Evolutionary conservation across 2,329 filamentous ascomycete genomes (phyloP).

Genomic region (Alternaria postmessia): DNA sequence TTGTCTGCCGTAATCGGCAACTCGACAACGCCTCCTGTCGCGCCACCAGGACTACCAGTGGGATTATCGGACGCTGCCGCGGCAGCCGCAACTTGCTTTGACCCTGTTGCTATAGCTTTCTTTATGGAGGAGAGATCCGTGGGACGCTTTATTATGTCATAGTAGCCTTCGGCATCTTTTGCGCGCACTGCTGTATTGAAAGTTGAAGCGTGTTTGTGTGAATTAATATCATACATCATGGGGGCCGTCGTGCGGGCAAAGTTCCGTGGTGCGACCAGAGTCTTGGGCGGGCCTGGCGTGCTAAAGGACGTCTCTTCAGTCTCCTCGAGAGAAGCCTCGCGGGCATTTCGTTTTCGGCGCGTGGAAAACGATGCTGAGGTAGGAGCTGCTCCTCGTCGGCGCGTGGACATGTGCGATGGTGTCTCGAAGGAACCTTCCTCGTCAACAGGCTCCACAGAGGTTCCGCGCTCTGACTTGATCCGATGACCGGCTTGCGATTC

Average conservation of each 20-base stretch:
- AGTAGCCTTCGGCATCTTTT: slow-evolving; percentile 61
- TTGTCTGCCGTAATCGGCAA: slow-evolving; percentile 77
- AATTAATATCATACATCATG: slow-evolving; percentile 61
- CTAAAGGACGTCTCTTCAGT: slow-evolving; percentile 37
- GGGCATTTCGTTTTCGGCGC: slow-evolving; percentile 54
- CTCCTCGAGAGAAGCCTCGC: slow-evolving; percentile 44
- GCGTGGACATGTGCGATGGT: slow-evolving; percentile 42
- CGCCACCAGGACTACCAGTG: slow-evolving; percentile 67
- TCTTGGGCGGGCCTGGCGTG: slow-evolving; percentile 36
- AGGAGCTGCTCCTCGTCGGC: slow-evolving; percentile 35
- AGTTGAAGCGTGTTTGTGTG: slow-evolving; percentile 61
- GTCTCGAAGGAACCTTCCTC: slow-evolving; percentile 41
- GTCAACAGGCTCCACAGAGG: slow-evolving; percentile 54
- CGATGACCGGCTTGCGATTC: slow-evolving; percentile 49
- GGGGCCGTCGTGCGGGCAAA: slow-evolving; percentile 58
- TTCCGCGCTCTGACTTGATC: slow-evolving; percentile 59
- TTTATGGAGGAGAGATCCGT: slow-evolving; percentile 62
- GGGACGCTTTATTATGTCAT: slow-evolving; percentile 60
- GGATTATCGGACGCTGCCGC: slow-evolving; percentile 61
- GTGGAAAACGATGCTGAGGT: slow-evolving; percentile 36
- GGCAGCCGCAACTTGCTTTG: slow-evolving; percentile 65
- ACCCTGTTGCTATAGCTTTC: slow-evolving; percentile 57
- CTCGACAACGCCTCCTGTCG: slow-evolving; percentile 49
- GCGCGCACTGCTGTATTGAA: slow-evolving; percentile 60
- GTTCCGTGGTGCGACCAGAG: slow-evolving; percentile 57